Evolutionary conservation across 306 rosid species (phyloP).

Genomic region (Castanea crenata): DNA sequence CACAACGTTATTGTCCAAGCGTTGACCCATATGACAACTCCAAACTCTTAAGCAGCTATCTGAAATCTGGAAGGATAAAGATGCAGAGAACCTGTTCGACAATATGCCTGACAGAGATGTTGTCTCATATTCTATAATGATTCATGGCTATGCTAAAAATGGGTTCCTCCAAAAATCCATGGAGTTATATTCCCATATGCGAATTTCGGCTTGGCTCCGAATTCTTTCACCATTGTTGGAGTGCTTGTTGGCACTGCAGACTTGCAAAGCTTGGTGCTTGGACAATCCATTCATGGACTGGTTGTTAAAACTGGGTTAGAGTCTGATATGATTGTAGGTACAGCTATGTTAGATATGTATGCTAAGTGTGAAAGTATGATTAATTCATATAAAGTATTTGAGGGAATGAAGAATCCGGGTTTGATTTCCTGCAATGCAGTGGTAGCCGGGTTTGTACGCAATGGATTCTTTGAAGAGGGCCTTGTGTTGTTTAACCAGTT

Average conservation of each 20-base stretch:
- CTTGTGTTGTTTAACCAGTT: conserved; percentile 4
- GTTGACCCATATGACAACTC: neutral
- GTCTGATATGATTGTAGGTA: conserved; percentile 6
- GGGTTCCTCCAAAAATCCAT: neutral
- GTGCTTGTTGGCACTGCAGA: conserved; percentile 5
- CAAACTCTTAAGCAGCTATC: neutral
- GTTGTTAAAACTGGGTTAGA: neutral
- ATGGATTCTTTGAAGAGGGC: conserved; percentile 9
- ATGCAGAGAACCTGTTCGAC: conserved; percentile 19
- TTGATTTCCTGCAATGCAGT: conserved; percentile 15
- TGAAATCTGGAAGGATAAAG: conserved; percentile 3
- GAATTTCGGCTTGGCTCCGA: conserved; percentile 1
- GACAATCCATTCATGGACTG: conserved; percentile 8
- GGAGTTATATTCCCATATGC: conserved; percentile 5
- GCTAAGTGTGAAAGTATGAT: conserved; percentile 11
- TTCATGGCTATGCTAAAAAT: conserved; percentile 15
- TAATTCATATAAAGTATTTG: neutral
- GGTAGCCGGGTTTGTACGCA: conserved; percentile 5
- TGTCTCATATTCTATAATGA: conserved; percentile 17
- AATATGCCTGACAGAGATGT: conserved; percentile 5
- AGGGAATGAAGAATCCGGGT: conserved; percentile 1
- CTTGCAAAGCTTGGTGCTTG: neutral
- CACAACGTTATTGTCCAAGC: neutral
- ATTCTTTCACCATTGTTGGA: conserved; percentile 15
- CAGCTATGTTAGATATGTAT: conserved; percentile 1